Evolutionary conservation across 2,329 filamentous ascomycete genomes (phyloP).

Genomic region (Penicillium sp.): DNA sequence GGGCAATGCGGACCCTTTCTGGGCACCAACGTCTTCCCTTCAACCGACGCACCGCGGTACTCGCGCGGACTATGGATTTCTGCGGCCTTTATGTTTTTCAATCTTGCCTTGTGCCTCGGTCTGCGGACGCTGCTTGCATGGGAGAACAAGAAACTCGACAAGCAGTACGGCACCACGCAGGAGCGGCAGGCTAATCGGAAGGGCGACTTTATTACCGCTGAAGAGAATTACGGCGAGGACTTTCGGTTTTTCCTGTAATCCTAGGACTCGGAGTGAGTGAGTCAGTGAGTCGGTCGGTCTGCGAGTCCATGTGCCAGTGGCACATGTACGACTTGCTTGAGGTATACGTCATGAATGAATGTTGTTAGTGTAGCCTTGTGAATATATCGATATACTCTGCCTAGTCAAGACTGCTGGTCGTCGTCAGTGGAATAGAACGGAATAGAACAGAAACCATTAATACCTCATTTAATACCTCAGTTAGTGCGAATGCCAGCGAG

Average conservation of each 20-base stretch:
- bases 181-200: slow-evolving; percentile 13
- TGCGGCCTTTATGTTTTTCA: slow-evolving; percentile 59
- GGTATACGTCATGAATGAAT: neutral
- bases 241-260: slow-evolving; percentile 37
- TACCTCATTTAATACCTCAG: neutral
- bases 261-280: neutral
- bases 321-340: neutral
- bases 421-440: neutral
- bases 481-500: too few species aligned
- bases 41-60: slow-evolving; percentile 44
- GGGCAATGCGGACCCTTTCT: slow-evolving; percentile 63
- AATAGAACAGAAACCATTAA: neutral
- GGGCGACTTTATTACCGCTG: slow-evolving; percentile 22
- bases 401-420: too few species aligned
- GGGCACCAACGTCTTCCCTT: slow-evolving; percentile 61
- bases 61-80: slow-evolving; percentile 58
- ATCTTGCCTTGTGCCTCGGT: slow-evolving; percentile 50
- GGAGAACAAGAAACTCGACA: slow-evolving; percentile 60
- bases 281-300: too few species aligned
- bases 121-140: slow-evolving; percentile 53
- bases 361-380: too few species aligned
- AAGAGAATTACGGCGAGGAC: slow-evolving; percentile 38
- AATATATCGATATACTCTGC: too few species aligned
- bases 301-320: neutral
- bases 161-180: slow-evolving; percentile 36